Evolutionary conservation across 1,139 yeast genomes (phyloP).

Genomic region (Debaryomyces sp.): DNA sequence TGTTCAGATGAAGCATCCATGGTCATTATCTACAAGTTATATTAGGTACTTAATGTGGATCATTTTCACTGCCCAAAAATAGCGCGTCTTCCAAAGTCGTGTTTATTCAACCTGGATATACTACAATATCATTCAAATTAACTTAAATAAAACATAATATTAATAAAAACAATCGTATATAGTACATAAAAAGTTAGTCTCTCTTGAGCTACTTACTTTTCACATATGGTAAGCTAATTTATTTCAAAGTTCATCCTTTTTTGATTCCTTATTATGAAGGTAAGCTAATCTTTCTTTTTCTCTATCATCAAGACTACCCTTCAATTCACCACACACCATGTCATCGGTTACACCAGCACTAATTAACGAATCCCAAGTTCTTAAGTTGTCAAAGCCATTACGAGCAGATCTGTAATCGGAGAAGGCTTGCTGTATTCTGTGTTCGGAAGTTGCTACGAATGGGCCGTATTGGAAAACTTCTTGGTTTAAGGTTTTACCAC

Average conservation of each 20-base stretch:
- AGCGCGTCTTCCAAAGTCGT: slow-evolving; percentile 4
- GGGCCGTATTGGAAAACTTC: slow-evolving; percentile 88
- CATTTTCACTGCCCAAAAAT: background rate
- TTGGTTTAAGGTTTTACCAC: slow-evolving; percentile 79
- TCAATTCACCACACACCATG: slow-evolving; percentile 44
- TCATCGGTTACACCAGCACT: slow-evolving; percentile 58
- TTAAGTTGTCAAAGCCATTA: slow-evolving; percentile 76
- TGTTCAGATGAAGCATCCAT: slow-evolving; percentile 35
- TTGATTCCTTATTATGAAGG: slow-evolving; percentile 10
- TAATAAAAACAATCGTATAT: background rate
- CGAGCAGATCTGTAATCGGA: slow-evolving; percentile 65
- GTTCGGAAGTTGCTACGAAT: slow-evolving; percentile 70
- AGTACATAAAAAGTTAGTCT: background rate
- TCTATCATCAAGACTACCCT: slow-evolving; percentile 38
- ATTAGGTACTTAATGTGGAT: background rate
- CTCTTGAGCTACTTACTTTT: background rate
- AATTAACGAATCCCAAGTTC: slow-evolving; percentile 69
- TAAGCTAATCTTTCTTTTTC: slow-evolving; percentile 31
- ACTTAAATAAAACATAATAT: background rate
- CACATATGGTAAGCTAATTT: background rate
- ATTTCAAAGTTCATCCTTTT: slow-evolving; percentile 20
- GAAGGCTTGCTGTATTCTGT: slow-evolving; percentile 67
- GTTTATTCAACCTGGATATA: background rate
- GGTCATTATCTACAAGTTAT: slow-evolving; percentile 26
- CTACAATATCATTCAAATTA: background rate